These are phyloP conservation scores for Mrakiaceae sp. DNA, from an alignment of 1,284 basidiomycete species.

Conservation along the genomic window DNA sequence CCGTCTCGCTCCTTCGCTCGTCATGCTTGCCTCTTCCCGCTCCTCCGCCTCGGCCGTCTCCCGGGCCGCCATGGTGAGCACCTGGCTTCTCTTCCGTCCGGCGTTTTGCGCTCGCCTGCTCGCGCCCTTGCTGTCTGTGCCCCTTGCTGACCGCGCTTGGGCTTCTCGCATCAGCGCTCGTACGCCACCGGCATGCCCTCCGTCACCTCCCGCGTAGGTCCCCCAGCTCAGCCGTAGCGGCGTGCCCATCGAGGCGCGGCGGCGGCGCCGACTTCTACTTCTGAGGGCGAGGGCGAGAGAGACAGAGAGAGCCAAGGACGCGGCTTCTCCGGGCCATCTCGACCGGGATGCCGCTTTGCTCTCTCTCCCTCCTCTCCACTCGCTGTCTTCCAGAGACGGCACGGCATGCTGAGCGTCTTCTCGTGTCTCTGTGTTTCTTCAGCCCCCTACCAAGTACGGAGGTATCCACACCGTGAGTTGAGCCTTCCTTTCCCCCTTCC, in stretches of 20 bases:
- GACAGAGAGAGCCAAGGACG: background rate
- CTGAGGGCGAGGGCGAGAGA: background rate
- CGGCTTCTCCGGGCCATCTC: background rate
- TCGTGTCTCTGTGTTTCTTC: slow-evolving; percentile 55
- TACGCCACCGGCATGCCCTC: slow-evolving; percentile 10
- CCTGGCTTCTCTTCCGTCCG: background rate
- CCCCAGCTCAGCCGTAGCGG: background rate
- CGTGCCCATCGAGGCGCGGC: background rate
- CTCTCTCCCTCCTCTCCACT: background rate
- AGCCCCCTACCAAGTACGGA: slow-evolving; percentile 90
- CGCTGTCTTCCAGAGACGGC: background rate
- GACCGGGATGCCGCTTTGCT: background rate
- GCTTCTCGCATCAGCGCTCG: background rate
- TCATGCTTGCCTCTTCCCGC: background rate
- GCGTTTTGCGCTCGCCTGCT: background rate
- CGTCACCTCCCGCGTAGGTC: slow-evolving; percentile 5
- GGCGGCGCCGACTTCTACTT: background rate
- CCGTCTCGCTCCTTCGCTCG: slow-evolving; percentile 4
- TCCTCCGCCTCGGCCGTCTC: slow-evolving; percentile 5
- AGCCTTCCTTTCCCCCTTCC: slow-evolving; percentile 22
- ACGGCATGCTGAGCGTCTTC: slow-evolving; percentile 36
- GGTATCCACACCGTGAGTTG: slow-evolving; percentile 70
- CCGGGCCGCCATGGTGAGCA: slow-evolving; percentile 22
- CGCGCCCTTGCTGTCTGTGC: background rate
- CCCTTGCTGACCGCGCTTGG: background rate